These are phyloP conservation scores for Termitomyces sp. DNA, from an alignment of 768 basidiomycete genomes.

Conservation along the genomic window DNA sequence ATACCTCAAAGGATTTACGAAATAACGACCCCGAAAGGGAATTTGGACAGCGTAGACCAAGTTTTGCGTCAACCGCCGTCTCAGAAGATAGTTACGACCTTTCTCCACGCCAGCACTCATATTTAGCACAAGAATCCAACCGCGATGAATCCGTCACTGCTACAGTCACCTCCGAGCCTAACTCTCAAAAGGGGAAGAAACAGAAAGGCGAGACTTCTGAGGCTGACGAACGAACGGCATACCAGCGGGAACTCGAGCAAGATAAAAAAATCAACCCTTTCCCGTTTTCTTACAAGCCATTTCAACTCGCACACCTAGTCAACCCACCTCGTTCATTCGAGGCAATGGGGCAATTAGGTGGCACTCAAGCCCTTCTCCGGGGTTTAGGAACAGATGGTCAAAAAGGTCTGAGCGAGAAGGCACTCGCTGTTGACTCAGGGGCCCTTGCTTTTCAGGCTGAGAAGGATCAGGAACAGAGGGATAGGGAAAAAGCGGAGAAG, in stretches of 20 bases:
- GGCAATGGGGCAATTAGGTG: constrained; percentile 66
- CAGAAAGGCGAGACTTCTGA: constrained; percentile 21
- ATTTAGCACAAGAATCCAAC: constrained; percentile 28
- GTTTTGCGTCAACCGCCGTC: constrained; percentile 51
- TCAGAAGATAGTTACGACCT: constrained; percentile 35
- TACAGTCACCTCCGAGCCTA: constrained; percentile 24
- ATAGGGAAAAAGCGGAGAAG: constrained; percentile 10
- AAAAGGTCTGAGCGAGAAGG: constrained; percentile 38
- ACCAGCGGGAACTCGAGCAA: constrained; percentile 34
- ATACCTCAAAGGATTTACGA: constrained; percentile 52
- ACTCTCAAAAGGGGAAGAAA: constrained; percentile 21
- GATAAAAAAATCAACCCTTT: constrained; percentile 48
- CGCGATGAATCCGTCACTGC: constrained; percentile 34
- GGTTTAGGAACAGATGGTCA: constrained; percentile 70
- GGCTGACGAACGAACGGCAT: constrained; percentile 25
- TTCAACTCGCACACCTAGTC: constrained; percentile 76
- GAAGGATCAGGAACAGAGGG: constrained; percentile 9
- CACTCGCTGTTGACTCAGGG: constrained; percentile 10
- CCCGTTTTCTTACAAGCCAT: constrained; percentile 75
- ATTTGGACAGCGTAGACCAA: constrained; percentile 49
- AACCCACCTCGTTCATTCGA: constrained; percentile 80
- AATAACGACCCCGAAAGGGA: constrained; percentile 58
- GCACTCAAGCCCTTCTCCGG: constrained; percentile 57
- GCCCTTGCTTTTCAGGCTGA: constrained; percentile 12
- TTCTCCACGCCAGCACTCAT: constrained; percentile 6